Evolutionary conservation across 441 rosid genomes (phyloP), one percentile per base, ranked within the genome.

Genomic region (Gossypium lobatum): DNA sequence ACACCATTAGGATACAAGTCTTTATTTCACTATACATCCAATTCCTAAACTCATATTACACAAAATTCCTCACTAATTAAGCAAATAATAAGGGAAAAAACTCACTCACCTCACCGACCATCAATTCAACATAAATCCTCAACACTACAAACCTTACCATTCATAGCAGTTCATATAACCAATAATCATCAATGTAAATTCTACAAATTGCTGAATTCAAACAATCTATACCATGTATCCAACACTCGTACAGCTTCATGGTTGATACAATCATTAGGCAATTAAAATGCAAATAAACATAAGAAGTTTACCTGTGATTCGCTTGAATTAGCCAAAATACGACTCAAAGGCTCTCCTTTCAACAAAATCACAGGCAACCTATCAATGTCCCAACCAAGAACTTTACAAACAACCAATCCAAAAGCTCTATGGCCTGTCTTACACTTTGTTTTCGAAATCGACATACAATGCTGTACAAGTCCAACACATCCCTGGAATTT

Each of bases 371-470:
- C 66, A 4, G 93, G 91, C 78, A 85, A 79, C 77, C 87, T 84
- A 50, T 79, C 81, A 68, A 83, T 69, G 61, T 91, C 92, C 93
- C 95, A 89, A n/a, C 91, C 97, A 78, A 93, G 82, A 79, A 93
- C 91, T 81, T 79, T 81, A 71, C 97, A 93, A 52, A 93, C 78
- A 75, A 88, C 93, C 45, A 73, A 82, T 9, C 88, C 91, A 60
- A 89, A 76, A 70, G 92, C 93, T 52, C 91, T 85, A 65, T 93
- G 98, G 37, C 84, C 88, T 70, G 59, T 65, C 74, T 59, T 86
- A 75, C 77, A 72, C 77, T 81, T 87, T 3, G 93, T 84, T 75
- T 88, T 91, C 52, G 75, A 76, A 67, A 88, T 83, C 1, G 66
- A 28, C 23, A 75, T 82, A 8, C 91, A 80, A 82, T 93, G 98